These are phyloP conservation scores for Xylariaceae sp. DNA, from an alignment of 2,329 filamentous ascomycete genomes.

Conservation along the genomic window DNA sequence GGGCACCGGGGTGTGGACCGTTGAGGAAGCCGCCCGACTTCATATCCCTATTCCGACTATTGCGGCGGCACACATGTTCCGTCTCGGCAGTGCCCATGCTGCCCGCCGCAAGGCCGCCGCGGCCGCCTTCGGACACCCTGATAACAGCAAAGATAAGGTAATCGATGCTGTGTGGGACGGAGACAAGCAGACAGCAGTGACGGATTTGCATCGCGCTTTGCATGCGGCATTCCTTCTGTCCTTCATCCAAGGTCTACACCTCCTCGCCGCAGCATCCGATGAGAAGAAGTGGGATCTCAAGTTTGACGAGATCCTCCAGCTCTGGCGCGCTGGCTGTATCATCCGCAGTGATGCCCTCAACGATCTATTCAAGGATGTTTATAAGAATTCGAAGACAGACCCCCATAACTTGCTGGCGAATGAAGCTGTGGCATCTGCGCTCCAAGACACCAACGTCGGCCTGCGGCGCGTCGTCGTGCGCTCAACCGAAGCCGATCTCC, in stretches of 20 bases:
- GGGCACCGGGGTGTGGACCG: conserved; percentile 64
- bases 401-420: conserved; percentile 43
- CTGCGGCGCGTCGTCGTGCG: conserved; percentile 55
- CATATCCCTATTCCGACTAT: conserved; percentile 64
- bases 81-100: conserved; percentile 60
- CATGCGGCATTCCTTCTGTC: conserved; percentile 59
- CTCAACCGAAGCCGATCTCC: conserved; percentile 53
- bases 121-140: conserved; percentile 39
- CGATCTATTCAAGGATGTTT: conserved; percentile 51
- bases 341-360: conserved; percentile 65
- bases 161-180: too few relatives aligned
- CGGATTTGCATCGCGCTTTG: conserved; percentile 56
- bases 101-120: conserved; percentile 50
- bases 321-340: conserved; percentile 69
- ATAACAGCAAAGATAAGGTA: neutral
- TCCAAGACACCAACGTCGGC: conserved; percentile 46
- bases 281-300: conserved; percentile 57
- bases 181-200: conserved; percentile 14
- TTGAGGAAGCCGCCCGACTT: conserved; percentile 55
- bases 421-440: conserved; percentile 46
- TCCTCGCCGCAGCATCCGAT: conserved; percentile 56
- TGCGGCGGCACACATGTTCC: conserved; percentile 58
- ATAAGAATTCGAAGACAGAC: conserved; percentile 33
- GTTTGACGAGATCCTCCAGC: conserved; percentile 49
- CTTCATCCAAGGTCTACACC: conserved; percentile 63